Evolutionary conservation across 441 rosid species (phyloP), one percentile per base, ranked within the genome.

Genomic region (Eutrema salsugineum): DNA sequence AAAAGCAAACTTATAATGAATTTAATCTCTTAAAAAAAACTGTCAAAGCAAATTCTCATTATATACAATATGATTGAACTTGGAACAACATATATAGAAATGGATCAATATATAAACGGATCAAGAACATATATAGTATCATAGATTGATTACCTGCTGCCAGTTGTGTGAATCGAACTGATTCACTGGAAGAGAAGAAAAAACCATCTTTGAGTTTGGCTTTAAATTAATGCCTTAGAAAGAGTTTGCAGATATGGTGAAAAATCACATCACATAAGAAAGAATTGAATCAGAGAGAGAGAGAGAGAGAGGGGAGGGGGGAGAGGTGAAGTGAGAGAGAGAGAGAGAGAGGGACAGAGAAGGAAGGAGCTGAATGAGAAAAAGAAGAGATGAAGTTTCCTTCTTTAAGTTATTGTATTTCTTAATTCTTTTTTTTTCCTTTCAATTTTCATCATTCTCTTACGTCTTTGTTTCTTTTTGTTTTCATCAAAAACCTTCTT

Each of bases 151-250:
- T 76, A 86, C 87, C 86, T 83, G 87, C 27, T 80, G 88, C 91
- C 88, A 86, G 66, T 78, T 77, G 49, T 82, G 78, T 61, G 84
- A 87, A 86, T 86, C 91, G 54, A 84, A 65, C 46, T 77, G 83
- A 76, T 84, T 83, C 70, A 77, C 38, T 61, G 87, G 86, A 78
- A 71, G 72, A 32, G 91, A 86, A 44, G 91, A 77, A 79, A 86
- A 84, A 63, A 62, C 85, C 91, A 86, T 86, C 69, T 78, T 70
- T 58, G 32, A 56, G 40, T 20, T 55, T 67, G 53, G 35, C 56
- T 71, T 71, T 75, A 5, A 11, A n/a, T n/a, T n/a, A n/a, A 24
- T 73, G 62, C 66, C 51, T 60, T 44, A 77, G 72, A 24, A 56
- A 82, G 78, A 77, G 63, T 63, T 78, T 71, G 66, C 30, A 70